Base-by-base conservation (phyloP, 2,329 filamentous ascomycete species). In the Diaporthe velutina region DNA sequence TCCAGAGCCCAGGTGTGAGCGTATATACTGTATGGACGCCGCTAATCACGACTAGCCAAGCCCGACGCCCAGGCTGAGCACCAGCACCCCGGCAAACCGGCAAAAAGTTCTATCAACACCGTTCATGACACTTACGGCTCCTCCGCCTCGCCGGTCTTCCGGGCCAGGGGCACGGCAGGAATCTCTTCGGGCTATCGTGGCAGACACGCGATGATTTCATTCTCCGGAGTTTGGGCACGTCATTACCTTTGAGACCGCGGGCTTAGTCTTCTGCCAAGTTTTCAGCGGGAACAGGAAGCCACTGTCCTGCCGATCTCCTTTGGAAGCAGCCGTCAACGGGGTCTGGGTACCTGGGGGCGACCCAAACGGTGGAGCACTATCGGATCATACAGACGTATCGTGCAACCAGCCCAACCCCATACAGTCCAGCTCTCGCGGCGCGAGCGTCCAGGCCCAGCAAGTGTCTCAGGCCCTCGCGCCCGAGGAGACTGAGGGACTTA, bases 141-240 rank as follows among this genome's bases (percentile, higher is more conserved):
- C 50, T 48, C n/a, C 38, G 22, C 19, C 17, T 28, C 42, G 30
- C 54, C 57, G 40, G 17, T 61, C 55, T 61, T 15, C 22, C 55
- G 33, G 28, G 57, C 42, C 45, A 38, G 25, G n/a, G 3, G 19
- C n/a, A 2, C 33, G 55, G 25, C 68, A 15, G 70, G 40, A 5
- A 30, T 9, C 13, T 30, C 48, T 28, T n/a, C 9, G 22, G 12
- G 70, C 15, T 40, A 30, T 35, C 28, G 15, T 25, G 42, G 19
- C 25, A 50, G 54, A 38, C 45, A 40, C 45, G 30, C 57, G 12
- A 72, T 72, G 70, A 72, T 64, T 61, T 72, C 70, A 72, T 72
- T 35, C 42, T 30, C 30, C 28, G 70, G n/a, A 15, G 30, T 25
- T 3, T 30, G 42, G 28, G 40, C 45, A 25, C 30, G 48, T 42